Base-by-base conservation (phyloP, 1,284 basidiomycete species). In the Mycosarcoma maydis region DNA sequence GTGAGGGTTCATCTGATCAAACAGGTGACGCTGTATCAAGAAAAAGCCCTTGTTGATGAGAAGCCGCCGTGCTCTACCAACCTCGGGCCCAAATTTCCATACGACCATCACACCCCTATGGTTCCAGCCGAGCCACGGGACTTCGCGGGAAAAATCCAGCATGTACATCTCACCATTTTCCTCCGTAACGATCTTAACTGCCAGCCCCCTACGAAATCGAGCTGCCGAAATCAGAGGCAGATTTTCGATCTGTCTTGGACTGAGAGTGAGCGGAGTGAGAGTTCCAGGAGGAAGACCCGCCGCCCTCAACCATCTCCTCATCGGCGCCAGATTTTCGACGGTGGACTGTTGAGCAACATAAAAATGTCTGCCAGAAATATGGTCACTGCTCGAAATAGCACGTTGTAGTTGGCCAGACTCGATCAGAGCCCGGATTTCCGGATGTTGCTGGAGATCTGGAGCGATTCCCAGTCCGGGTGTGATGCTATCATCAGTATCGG, bases 11-110 rank as follows among this genome's bases (percentile, higher is more conserved):
- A 48, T 7, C 37, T 33, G 14, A 17, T 20, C 17, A 5, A 27
- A 27, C 2, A 27, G 24, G 20, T 29, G 17, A 11, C 26, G 37
- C 8, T 37, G 7, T 8, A 19, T 37, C n/a, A 13, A 8, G 8
- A 30, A 49, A 20, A 10, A 19, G 13, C 37, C 47, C 33, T 39
- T 49, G 38, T 22, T 7, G 4, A 49, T 49, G 8, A 49, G 26
- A 17, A 49, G 37, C 11, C 36, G n/a, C 13, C 22, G 17, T 19
- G 16, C 17, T 13, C 27, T 9, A 3, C 6, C 19, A 7, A 40
- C 27, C 6, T 19, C 4, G 16, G 47, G 47, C 0, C 47, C 47
- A 8, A 49, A 3, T 16, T 40, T 40, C 36, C 36, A 49, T 3
- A 49, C n/a, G 17, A n/a, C 7, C 16, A 49, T 34, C 20, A 32